Conservation (phyloP, 1,284 basidiomycete genomes). For the Heliocybe sulcata region DNA sequence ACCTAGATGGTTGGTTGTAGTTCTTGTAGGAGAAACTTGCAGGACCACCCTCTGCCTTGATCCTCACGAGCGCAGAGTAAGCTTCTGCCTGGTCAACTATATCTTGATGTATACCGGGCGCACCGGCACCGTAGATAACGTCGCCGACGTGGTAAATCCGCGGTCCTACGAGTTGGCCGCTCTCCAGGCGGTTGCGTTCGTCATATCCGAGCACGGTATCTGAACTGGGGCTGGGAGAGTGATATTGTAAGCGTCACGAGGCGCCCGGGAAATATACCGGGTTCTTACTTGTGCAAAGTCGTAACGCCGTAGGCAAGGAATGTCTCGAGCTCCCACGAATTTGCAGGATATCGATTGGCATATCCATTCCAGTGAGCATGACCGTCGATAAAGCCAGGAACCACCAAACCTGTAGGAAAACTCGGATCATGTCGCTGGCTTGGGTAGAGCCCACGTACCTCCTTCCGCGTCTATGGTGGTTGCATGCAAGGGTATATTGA, state of each 20-base stretch:
- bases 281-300: constrained; percentile 62
- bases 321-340: constrained; percentile 66
- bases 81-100: constrained; percentile 57
- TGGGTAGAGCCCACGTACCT: constrained; percentile 30
- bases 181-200: constrained; percentile 60
- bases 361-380: constrained; percentile 68
- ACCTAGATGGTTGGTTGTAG: constrained; percentile 63
- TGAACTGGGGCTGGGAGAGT: constrained; percentile 45
- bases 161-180: constrained; percentile 59
- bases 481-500: constrained; percentile 34
- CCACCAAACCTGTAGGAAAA: constrained; percentile 39
- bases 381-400: constrained; percentile 68
- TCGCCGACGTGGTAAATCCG: constrained; percentile 64
- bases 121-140: constrained; percentile 57
- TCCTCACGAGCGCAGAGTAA: constrained; percentile 51
- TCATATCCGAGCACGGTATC: constrained; percentile 51
- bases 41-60: constrained; percentile 65
- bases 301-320: constrained; percentile 76
- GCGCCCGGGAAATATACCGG: not conserved
- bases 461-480: constrained; percentile 50
- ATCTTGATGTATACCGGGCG: constrained; percentile 47
- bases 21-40: constrained; percentile 71
- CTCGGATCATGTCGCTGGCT: not conserved
- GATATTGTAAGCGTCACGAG: too few species aligned
- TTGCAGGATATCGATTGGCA: constrained; percentile 41